Percentiles rank a stretch among this genome's conserved stretches.
phyloP scores from a whole-genome alignment of 2,329 filamentous ascomycete genomes.

The Claviceps purpurea region DNA sequence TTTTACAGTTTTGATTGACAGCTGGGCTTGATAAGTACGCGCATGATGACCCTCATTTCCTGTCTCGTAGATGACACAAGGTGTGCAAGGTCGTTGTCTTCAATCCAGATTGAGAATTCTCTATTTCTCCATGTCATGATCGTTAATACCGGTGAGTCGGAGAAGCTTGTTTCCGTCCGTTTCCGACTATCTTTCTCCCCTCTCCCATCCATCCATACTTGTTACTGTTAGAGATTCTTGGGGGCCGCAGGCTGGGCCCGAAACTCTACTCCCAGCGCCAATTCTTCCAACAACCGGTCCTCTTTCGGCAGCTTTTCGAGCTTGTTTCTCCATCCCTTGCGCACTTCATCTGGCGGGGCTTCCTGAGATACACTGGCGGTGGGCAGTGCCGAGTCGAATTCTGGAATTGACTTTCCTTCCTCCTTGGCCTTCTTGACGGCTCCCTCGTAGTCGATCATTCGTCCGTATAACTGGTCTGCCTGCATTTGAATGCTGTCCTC shows the following conservation, averaged over 20 bases:
- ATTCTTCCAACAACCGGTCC: constrained; percentile 49
- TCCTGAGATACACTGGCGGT: constrained; percentile 13
- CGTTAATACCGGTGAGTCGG: constrained; percentile 17
- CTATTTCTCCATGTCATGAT: constrained; percentile 4
- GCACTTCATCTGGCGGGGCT: constrained; percentile 30
- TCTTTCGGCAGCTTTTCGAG: constrained; percentile 43
- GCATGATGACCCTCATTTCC: neutral
- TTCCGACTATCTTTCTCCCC: constrained; percentile 37
- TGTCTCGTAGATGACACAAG: neutral
- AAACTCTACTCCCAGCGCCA: constrained; percentile 48
- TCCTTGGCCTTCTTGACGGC: constrained; percentile 56
- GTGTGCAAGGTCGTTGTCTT: neutral
- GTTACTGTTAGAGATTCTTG: constrained; percentile 25
- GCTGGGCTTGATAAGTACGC: neutral
- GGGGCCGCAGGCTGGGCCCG: constrained; percentile 48
- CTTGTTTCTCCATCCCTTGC: constrained; percentile 37
- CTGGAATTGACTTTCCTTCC: constrained; percentile 43
- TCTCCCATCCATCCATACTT: constrained; percentile 42
- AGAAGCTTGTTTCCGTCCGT: constrained; percentile 18
- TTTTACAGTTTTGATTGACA: neutral
- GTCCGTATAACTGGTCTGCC: constrained; percentile 78
- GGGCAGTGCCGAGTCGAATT: constrained; percentile 44
- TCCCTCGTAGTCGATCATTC: constrained; percentile 71
- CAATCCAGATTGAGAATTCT: neutral
- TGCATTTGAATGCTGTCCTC: constrained; percentile 94